Evolutionary conservation across 257 asterid species (phyloP).

Genomic region (Solanum corneliomulleri): DNA sequence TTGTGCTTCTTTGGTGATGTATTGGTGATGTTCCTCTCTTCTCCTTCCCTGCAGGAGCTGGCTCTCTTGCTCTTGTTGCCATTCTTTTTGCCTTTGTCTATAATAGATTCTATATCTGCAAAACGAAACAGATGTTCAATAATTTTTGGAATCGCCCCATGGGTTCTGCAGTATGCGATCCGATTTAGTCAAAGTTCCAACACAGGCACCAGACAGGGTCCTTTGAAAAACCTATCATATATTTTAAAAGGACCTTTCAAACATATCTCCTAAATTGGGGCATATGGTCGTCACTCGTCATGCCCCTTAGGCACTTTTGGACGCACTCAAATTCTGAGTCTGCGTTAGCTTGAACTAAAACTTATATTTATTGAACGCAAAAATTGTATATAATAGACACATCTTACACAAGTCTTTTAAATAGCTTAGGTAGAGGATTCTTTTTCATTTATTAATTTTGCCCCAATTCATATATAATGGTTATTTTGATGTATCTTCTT

Average conservation of each 20-base stretch:
- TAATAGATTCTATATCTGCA: neutral
- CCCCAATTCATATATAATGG: neutral
- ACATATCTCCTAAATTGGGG: neutral
- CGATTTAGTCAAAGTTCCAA: neutral
- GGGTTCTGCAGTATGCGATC: rapidly evolving
- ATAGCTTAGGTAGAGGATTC: neutral
- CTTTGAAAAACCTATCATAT: neutral
- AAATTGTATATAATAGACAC: neutral
- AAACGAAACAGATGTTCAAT: neutral
- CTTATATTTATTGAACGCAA: neutral
- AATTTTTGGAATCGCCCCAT: neutral
- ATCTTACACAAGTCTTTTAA: neutral
- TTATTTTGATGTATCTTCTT: neutral
- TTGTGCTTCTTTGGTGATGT: constrained; percentile 9
- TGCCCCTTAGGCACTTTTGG: neutral
- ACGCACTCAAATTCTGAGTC: neutral
- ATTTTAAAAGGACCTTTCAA: too few species aligned
- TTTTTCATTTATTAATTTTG: neutral
- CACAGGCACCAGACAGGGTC: neutral
- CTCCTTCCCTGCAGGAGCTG: constrained; percentile 26
- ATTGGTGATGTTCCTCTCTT: constrained; percentile 34
- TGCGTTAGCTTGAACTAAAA: neutral
- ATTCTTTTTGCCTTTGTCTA: constrained; percentile 5
- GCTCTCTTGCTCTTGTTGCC: constrained; percentile 45
- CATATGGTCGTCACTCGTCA: neutral